These are phyloP conservation scores for Citrullus amarus DNA, from an alignment of 306 rosid genomes.

Conservation along the genomic window DNA sequence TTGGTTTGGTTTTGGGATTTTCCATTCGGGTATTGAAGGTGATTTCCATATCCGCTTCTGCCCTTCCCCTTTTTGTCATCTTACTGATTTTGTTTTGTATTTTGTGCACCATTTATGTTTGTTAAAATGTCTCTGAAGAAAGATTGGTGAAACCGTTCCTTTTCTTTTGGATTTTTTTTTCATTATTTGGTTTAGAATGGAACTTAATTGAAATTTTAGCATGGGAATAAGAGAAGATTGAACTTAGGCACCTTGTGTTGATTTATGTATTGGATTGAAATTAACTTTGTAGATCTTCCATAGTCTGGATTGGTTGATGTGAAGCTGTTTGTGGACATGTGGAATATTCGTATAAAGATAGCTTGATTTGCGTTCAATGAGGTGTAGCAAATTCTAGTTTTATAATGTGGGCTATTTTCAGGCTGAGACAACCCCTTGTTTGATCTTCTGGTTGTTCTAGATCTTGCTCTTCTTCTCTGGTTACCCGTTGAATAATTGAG, in stretches of 20 bases:
- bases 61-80: not conserved
- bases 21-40: constrained; percentile 97
- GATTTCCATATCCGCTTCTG: not conserved
- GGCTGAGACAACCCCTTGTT: not conserved
- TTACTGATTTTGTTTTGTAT: not conserved
- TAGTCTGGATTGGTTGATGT: not conserved
- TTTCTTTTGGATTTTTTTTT: not conserved
- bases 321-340: not conserved
- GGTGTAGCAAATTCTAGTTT: not conserved
- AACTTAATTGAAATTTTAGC: not conserved
- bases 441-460: not conserved
- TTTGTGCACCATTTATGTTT: not conserved
- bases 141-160: not conserved
- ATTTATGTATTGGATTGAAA: not conserved
- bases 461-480: not conserved
- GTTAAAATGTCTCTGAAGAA: not conserved
- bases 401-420: not conserved
- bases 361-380: not conserved
- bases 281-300: not conserved
- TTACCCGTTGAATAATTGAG: not conserved
- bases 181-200: not conserved
- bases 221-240: not conserved
- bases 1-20: constrained; percentile 90
- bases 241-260: not conserved
- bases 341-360: not conserved